Conservation (phyloP, 75 land plant genomes). For the Picea glauca region DNA sequence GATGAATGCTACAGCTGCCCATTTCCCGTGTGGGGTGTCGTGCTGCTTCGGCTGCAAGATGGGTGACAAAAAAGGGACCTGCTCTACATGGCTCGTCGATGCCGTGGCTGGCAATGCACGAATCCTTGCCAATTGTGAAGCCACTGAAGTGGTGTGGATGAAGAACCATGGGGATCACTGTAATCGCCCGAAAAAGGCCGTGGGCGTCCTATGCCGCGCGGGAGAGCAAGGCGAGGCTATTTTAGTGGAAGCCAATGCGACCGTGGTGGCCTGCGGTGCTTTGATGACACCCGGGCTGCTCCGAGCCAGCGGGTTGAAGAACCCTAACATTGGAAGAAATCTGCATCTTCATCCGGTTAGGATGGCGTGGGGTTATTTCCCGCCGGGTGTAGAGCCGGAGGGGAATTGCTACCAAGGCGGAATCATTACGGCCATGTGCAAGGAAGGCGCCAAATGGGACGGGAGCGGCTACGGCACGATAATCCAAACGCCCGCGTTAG, state of each 20-base stretch:
- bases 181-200: not conserved
- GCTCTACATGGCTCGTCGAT: conserved; percentile 82
- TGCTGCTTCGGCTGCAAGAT: conserved; percentile 70
- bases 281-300: conserved; percentile 60
- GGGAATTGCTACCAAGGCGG: conserved; percentile 70
- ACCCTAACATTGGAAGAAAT: conserved; percentile 59
- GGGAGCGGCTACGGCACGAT: conserved; percentile 13
- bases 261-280: conserved; percentile 73
- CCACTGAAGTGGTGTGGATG: conserved; percentile 18
- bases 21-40: conserved; percentile 66
- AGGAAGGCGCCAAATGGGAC: conserved; percentile 13
- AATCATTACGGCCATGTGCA: conserved; percentile 70
- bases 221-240: not conserved
- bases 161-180: not conserved
- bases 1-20: conserved; percentile 36
- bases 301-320: conserved; percentile 58
- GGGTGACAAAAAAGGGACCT: conserved; percentile 57
- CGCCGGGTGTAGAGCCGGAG: conserved; percentile 17
- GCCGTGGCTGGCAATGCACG: conserved; percentile 72
- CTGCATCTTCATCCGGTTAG: conserved; percentile 76
- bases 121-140: conserved; percentile 51
- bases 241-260: conserved; percentile 55
- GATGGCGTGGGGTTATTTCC: conserved; percentile 89
- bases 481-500: conserved; percentile 50
- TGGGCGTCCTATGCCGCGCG: not conserved